Conservation (phyloP, 306 rosid genomes). For the Cucumis melo region DNA sequence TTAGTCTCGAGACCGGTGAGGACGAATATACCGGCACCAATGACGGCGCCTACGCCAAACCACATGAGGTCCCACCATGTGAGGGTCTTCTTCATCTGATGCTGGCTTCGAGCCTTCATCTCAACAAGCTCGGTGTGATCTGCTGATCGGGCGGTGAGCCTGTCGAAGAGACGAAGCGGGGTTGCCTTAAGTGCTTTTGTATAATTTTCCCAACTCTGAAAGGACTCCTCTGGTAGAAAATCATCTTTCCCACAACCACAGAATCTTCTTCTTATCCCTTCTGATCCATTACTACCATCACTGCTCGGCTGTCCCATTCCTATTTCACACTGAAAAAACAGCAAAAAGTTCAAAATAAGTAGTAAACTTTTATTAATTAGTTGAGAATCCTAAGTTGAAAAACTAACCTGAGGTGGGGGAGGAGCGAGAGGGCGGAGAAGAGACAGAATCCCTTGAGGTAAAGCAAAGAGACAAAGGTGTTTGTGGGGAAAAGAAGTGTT, state of each 20-base stretch:
- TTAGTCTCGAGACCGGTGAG: constrained; percentile 70
- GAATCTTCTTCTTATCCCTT: constrained; percentile 29
- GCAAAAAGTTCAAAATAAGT: no score
- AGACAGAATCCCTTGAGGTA: no score
- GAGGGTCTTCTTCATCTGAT: constrained; percentile 72
- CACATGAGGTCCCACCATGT: constrained; percentile 92
- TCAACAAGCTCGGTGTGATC: constrained; percentile 55
- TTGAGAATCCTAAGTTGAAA: no score
- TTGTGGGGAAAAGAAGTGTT: no score
- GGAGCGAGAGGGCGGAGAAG: no score
- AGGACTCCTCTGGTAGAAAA: constrained; percentile 83
- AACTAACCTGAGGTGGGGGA: no score
- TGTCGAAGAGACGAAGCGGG: constrained; percentile 35
- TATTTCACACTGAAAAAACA: neutral
- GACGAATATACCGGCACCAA: constrained; percentile 75
- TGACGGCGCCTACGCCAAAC: constrained; percentile 73
- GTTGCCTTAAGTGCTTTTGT: constrained; percentile 30
- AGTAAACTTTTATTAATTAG: no score
- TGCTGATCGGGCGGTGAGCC: constrained; percentile 38
- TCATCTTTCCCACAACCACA: constrained; percentile 31
- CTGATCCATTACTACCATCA: neutral
- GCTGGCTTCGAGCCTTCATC: constrained; percentile 41
- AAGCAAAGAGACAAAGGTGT: no score
- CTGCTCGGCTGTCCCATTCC: constrained; percentile 16
- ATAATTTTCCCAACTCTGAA: constrained; percentile 49